phyloP scores from a whole-genome alignment of 345 rosid species.

The Heritiera littoralis region DNA sequence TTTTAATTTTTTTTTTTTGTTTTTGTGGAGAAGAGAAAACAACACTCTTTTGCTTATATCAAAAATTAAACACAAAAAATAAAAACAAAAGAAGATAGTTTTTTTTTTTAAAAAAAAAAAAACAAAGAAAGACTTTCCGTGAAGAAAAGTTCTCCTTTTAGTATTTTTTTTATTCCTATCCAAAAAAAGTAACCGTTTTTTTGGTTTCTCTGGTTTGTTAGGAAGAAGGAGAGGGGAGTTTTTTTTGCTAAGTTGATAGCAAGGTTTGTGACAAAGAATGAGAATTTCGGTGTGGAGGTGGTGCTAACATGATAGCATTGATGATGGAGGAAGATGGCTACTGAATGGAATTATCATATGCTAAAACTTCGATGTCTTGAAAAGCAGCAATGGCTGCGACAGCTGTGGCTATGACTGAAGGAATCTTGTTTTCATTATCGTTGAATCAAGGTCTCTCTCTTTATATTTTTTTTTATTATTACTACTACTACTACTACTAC shows the following conservation, averaged over 20 bases:
- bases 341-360: slow-evolving; percentile 70
- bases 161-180: background rate
- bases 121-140: background rate
- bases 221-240: background rate
- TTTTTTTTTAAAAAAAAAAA: too few relatives aligned
- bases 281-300: slow-evolving; percentile 26
- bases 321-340: slow-evolving; percentile 46
- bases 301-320: slow-evolving; percentile 33
- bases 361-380: slow-evolving; percentile 71
- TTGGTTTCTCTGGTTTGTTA: slow-evolving; percentile 2
- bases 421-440: slow-evolving; percentile 66
- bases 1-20: slow-evolving; percentile 9
- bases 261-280: slow-evolving; percentile 16
- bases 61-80: slow-evolving; percentile 6
- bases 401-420: slow-evolving; percentile 34
- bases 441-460: slow-evolving; percentile 52
- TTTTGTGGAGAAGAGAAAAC: slow-evolving; percentile 73
- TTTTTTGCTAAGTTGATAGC: background rate
- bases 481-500: slow-evolving; percentile 9
- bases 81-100: background rate
- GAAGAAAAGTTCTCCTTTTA: slow-evolving; percentile 1
- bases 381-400: background rate
- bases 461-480: background rate
- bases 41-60: slow-evolving; percentile 35
- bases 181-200: slow-evolving; percentile 10